These are phyloP conservation scores for Nakataea oryzae DNA, from an alignment of 2,329 filamentous ascomycete genomes.

Conservation along the genomic window DNA sequence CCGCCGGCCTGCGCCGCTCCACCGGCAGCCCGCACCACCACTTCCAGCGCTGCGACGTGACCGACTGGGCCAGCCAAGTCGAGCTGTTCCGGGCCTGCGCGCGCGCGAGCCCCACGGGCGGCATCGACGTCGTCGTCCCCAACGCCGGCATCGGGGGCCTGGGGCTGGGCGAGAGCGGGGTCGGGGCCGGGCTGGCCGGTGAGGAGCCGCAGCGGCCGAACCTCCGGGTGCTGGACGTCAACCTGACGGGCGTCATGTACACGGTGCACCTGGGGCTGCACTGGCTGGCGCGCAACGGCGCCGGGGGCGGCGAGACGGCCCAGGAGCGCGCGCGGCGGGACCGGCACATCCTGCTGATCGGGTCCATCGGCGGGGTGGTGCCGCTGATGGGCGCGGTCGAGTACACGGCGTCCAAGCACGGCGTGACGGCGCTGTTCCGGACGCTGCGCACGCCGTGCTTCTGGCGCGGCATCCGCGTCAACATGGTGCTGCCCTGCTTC, in stretches of 20 bases:
- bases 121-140: conserved; percentile 52
- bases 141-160: conserved; percentile 48
- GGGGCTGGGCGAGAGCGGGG: conserved; percentile 9
- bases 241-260: conserved; percentile 52
- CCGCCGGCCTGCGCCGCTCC: conserved; percentile 34
- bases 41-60: conserved; percentile 53
- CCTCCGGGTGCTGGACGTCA: conserved; percentile 47
- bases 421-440: conserved; percentile 52
- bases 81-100: conserved; percentile 50
- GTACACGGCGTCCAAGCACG: conserved; percentile 55
- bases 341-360: conserved; percentile 50
- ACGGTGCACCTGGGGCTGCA: conserved; percentile 53
- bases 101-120: conserved; percentile 38
- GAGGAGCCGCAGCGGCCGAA: conserved; percentile 33
- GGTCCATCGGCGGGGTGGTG: conserved; percentile 45
- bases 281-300: conserved; percentile 42
- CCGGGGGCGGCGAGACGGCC: conserved; percentile 4
- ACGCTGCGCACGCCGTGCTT: conserved; percentile 39
- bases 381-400: conserved; percentile 30
- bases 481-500: conserved; percentile 58
- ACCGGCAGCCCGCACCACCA: conserved; percentile 34
- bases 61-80: conserved; percentile 52
- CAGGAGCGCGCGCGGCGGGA: conserved; percentile 25
- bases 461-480: conserved; percentile 45
- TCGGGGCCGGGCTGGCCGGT: conserved; percentile 20